Evolutionary conservation across 805 yeast genomes (phyloP), one percentile per base, ranked within the genome.

Genomic region (Kodamaea lidongshanica): DNA sequence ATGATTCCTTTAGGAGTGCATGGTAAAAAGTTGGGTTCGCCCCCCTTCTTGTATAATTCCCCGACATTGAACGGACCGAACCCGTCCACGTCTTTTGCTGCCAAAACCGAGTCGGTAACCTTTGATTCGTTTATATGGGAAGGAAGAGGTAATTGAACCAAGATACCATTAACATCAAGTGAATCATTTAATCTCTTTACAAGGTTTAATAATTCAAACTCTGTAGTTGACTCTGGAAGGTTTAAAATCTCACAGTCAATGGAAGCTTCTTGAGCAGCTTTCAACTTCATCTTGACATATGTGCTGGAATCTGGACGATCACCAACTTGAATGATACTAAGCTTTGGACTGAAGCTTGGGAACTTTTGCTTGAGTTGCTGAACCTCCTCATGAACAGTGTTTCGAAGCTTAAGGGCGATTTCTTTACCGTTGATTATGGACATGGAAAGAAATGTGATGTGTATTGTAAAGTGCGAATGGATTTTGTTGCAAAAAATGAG

Each of bases 1-100:
- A 83, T 70, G 44, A 81, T 75, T 16, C 94, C 94, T 54, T 79
- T 71, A 30, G 94, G 94, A 12, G 94, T 83, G 54, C 94, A 83
- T 22, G 94, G 94, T 46, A 79, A 62, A 55, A 77, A 83, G 34
- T 54, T 53, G 21, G 94, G 92, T 13, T 64, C 48, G 23, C 89
- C 92, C 37, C 77, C 79, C 51, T 71, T 77, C 50, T 82, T 82
- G 41, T 80, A 67, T 42, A 83, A 64, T 49, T 81, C 88, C 34
- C 92, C 92, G 23, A 79, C 77, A 52, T 83, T 83, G 60, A 55
- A 73, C 34, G 84, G 78, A 32, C 83, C 84, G 46, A 83, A 81
- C 1, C 94, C 94, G 54, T 83, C 94, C 21, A 83, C 89, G 46
- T 83, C 94, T 50, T 83, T 83, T 30, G 66, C 65, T 21, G 75